Evolutionary conservation across 1,139 yeast genomes (phyloP).

Genomic region (Debaryomycetaceae sp.): DNA sequence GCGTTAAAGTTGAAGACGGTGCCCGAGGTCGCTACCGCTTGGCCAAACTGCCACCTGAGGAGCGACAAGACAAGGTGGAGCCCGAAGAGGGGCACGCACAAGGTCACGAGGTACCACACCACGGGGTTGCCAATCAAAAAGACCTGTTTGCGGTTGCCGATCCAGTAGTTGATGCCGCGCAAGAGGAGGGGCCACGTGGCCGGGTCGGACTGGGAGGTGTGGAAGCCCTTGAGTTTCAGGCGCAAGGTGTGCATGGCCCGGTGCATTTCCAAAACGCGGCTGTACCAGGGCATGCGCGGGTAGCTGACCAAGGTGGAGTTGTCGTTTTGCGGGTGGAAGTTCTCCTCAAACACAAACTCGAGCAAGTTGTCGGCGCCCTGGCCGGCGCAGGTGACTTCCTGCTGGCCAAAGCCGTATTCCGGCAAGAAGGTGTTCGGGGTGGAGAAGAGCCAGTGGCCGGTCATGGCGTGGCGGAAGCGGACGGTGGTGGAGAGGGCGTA

Average conservation of each 20-base stretch:
- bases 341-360: conserved; percentile 84
- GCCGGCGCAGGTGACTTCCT: conserved; percentile 87
- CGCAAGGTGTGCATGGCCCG: conserved; percentile 87
- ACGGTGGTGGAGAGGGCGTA: conserved; percentile 77
- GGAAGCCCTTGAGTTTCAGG: conserved; percentile 74
- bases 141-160: conserved; percentile 60
- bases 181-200: conserved; percentile 77
- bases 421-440: conserved; percentile 71
- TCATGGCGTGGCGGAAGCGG: conserved; percentile 80
- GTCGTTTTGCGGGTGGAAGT: conserved; percentile 20
- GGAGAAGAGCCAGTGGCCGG: conserved; percentile 84
- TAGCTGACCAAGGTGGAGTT: conserved; percentile 40
- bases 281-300: conserved; percentile 49
- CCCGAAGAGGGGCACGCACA: conserved; percentile 42
- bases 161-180: conserved; percentile 97
- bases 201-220: conserved; percentile 83
- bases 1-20: conserved; percentile 61
- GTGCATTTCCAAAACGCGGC: conserved; percentile 71
- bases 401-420: conserved; percentile 94
- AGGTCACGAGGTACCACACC: conserved; percentile 80
- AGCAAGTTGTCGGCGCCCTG: conserved; percentile 69
- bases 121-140: conserved; percentile 87
- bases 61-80: conserved; percentile 44
- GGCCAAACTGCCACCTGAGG: conserved; percentile 70
- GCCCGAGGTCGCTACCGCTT: conserved; percentile 34